A percentile compares a stretch with the other conserved stretches of the same genome.
Conservation (phyloP, 2,329 filamentous ascomycete species). For the Teratosphaeria pseudoeucalypti region DNA sequence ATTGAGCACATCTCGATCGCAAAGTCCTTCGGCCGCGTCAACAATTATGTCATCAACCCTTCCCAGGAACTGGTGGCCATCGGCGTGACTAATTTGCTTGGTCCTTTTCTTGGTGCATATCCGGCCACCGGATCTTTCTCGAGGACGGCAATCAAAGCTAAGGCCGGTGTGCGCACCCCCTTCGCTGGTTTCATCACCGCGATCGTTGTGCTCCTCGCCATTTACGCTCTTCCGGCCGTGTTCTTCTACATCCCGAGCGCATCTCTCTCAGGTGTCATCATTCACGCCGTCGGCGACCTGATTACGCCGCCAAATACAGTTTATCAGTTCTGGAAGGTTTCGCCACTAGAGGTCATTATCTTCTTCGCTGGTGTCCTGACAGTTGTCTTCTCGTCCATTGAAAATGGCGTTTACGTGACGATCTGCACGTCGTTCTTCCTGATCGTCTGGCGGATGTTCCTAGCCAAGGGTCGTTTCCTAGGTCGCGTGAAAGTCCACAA, state of each 20-base stretch:
- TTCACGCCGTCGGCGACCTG: slow-evolving; percentile 87
- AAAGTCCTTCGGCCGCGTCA: slow-evolving; percentile 90
- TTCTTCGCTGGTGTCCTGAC: slow-evolving; percentile 91
- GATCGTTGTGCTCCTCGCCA: slow-evolving; percentile 72
- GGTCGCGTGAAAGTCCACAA: slow-evolving; percentile 77
- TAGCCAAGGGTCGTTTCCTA: slow-evolving; percentile 73
- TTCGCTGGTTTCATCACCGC: slow-evolving; percentile 85
- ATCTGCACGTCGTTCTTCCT: slow-evolving; percentile 67
- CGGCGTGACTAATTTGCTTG: slow-evolving; percentile 78
- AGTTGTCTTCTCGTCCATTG: slow-evolving; percentile 78
- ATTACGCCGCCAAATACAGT: slow-evolving; percentile 85
- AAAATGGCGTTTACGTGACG: slow-evolving; percentile 85
- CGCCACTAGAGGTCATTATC: slow-evolving; percentile 78
- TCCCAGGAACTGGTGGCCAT: slow-evolving; percentile 95
- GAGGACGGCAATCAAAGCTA: slow-evolving; percentile 92
- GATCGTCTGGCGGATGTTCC: slow-evolving; percentile 72
- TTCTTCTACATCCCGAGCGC: slow-evolving; percentile 91
- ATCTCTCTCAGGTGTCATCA: slow-evolving; percentile 76
- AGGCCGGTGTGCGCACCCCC: slow-evolving; percentile 86
- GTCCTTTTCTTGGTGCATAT: slow-evolving; percentile 84
- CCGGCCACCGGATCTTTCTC: slow-evolving; percentile 93
- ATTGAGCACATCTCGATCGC: slow-evolving; percentile 97
- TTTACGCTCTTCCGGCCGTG: slow-evolving; percentile 76
- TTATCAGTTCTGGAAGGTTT: slow-evolving; percentile 92
- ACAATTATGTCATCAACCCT: slow-evolving; percentile 92